Percentiles rank a stretch among this genome's conserved stretches.
Conservation (phyloP, 148 eudicot genomes). For the Rhododendron griersonianum region DNA sequence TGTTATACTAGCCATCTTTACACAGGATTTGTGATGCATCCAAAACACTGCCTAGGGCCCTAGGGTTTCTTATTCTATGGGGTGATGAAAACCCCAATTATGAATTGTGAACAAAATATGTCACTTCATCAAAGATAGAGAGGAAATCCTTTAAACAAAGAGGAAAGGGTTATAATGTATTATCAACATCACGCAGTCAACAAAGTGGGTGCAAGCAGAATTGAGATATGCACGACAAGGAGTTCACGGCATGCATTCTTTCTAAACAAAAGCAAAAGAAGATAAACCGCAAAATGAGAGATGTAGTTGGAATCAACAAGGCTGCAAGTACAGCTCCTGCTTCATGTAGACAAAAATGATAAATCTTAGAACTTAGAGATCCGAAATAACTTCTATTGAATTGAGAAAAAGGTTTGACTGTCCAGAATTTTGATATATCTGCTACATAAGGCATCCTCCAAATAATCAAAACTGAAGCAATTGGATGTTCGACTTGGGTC, state of each 20-base stretch:
- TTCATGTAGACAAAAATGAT: background rate
- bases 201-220: background rate
- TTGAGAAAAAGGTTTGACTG: background rate
- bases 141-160: background rate
- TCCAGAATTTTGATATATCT: background rate
- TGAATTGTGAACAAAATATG: background rate
- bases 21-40: background rate
- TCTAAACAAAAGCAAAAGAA: background rate
- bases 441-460: background rate
- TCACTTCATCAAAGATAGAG: background rate
- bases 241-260: background rate
- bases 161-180: background rate
- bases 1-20: background rate
- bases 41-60: background rate
- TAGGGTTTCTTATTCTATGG: background rate
- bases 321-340: background rate
- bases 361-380: background rate
- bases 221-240: background rate
- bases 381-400: background rate
- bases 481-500: background rate
- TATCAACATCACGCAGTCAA: background rate
- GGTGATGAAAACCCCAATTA: background rate
- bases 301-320: background rate
- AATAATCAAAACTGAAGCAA: background rate
- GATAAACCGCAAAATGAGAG: background rate